Percentiles rank a stretch among this genome's conserved stretches.
phyloP scores from a whole-genome alignment of 1,284 basidiomycete genomes.

The Rugosomyces carneus region DNA sequence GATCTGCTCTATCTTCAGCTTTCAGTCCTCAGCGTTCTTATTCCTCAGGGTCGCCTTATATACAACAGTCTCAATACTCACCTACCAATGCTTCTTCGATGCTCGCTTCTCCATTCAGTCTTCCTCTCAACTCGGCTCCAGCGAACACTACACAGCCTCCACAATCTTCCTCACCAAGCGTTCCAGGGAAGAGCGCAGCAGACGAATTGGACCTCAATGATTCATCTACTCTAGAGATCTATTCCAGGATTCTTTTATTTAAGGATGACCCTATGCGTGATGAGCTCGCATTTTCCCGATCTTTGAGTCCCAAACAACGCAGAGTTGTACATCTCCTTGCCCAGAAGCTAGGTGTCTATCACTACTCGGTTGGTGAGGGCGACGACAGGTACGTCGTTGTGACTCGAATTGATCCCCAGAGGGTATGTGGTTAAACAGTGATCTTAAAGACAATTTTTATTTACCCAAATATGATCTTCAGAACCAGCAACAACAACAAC shows the following conservation, averaged over 20 bases:
- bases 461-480: conserved; percentile 9
- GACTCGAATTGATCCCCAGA: conserved; percentile 74
- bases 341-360: conserved; percentile 91
- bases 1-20: conserved; percentile 40
- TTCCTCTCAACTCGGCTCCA: conserved; percentile 40
- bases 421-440: conserved; percentile 39
- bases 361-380: conserved; percentile 90
- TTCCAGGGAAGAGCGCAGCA: conserved; percentile 50
- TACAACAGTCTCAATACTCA: conserved; percentile 53
- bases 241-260: conserved; percentile 94
- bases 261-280: conserved; percentile 98
- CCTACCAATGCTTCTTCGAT: conserved; percentile 51
- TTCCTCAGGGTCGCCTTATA: conserved; percentile 51
- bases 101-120: conserved; percentile 53
- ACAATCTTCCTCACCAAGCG: conserved; percentile 50
- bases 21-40: conserved; percentile 63
- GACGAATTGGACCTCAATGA: conserved; percentile 93
- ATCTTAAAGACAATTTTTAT: neutral
- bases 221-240: conserved; percentile 92
- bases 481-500: conserved; percentile 21
- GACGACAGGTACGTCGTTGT: conserved; percentile 93
- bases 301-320: conserved; percentile 80
- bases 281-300: conserved; percentile 91
- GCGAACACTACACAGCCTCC: conserved; percentile 38
- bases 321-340: conserved; percentile 94